Evolutionary conservation across 495 filamentous ascomycete genomes (phyloP), one percentile per base, ranked within the genome.

Genomic region (Barbatosphaeria neglecta): DNA sequence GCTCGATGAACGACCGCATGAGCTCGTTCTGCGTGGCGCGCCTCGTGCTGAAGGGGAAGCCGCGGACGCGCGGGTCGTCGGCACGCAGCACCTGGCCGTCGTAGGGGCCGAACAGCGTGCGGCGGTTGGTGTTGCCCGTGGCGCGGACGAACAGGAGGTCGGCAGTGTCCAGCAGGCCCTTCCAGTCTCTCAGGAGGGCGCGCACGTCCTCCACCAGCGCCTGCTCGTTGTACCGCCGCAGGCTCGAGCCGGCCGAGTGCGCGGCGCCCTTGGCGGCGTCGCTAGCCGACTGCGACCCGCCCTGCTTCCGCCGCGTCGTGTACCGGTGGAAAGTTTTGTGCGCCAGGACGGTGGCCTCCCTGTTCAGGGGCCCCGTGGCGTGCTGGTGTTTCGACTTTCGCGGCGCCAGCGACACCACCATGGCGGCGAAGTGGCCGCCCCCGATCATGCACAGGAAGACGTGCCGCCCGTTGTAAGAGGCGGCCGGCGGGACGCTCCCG

Each of bases 241-340:
- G 61, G 24, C 80, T 84, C 3, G 93, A 83, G 58, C 92, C 92
- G 17, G 92, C 93, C 1, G 93, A 97, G 62, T 98, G 87, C 6
- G 92, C 92, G 22, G 82, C 80, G 4, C 92, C 90, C 56, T 94
- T 95, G 4, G 89, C 78, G 28, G 83, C 78, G 59, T 98, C 92
- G 59, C 84, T 97, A 22, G 92, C 81, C 6, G 88, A 90, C 62
- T 98, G 92, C 25, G 89, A 78, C 13, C 92, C 92, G 67, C 92
- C 92, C 63, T 98, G 92, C 56, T 97, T 98, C 46, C 90, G 80
- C 37, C 92, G 75, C 0, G 92, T 98, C 0, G 92, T 98, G 56
- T 98, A 98, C 22, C 93, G 77, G 61, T 98, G 92, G 65, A 97
- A 97, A 0, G 93, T 95, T 64, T 98, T 97, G 61, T 97, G 92